phyloP scores from a whole-genome alignment of 129 eudicot species.

The Arctium lappa region DNA sequence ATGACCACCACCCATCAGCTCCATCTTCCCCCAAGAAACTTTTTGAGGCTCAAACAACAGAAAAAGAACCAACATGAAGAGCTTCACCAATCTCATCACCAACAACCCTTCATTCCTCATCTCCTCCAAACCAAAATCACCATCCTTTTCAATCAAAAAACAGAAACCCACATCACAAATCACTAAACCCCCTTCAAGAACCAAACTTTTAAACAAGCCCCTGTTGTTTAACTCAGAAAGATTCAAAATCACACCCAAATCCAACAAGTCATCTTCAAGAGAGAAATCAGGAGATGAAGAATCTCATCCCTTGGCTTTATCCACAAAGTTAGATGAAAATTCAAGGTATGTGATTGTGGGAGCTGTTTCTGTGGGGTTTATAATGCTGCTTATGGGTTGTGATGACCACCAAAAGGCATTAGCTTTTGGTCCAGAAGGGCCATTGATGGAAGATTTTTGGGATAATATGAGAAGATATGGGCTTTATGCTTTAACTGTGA shows the following conservation, averaged over 20 bases:
- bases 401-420: slow-evolving; percentile 70
- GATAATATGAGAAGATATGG: slow-evolving; percentile 98
- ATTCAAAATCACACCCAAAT: slow-evolving; percentile 18
- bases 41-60: slow-evolving; percentile 11
- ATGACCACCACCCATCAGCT: slow-evolving; percentile 23
- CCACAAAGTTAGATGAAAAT: slow-evolving; percentile 15
- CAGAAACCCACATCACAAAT: slow-evolving; percentile 14
- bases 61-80: slow-evolving; percentile 35
- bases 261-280: slow-evolving; percentile 15
- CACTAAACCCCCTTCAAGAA: slow-evolving; percentile 16
- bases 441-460: slow-evolving; percentile 94
- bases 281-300: slow-evolving; percentile 1
- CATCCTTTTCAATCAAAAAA: not conserved
- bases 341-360: slow-evolving; percentile 58
- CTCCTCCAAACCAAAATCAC: slow-evolving; percentile 25
- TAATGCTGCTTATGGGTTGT: slow-evolving; percentile 60
- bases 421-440: slow-evolving; percentile 97
- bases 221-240: slow-evolving; percentile 9
- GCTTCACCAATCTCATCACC: slow-evolving; percentile 2
- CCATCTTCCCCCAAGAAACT: slow-evolving; percentile 7
- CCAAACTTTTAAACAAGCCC: slow-evolving; percentile 21
- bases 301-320: not conserved
- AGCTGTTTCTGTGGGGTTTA: slow-evolving; percentile 54
- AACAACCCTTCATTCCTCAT: not conserved
- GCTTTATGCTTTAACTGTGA: slow-evolving; percentile 80